Percentiles rank a stretch among this genome's conserved stretches.
These are phyloP conservation scores for Telfairia occidentalis DNA, from an alignment of 331 rosid species.

Conservation along the genomic window DNA sequence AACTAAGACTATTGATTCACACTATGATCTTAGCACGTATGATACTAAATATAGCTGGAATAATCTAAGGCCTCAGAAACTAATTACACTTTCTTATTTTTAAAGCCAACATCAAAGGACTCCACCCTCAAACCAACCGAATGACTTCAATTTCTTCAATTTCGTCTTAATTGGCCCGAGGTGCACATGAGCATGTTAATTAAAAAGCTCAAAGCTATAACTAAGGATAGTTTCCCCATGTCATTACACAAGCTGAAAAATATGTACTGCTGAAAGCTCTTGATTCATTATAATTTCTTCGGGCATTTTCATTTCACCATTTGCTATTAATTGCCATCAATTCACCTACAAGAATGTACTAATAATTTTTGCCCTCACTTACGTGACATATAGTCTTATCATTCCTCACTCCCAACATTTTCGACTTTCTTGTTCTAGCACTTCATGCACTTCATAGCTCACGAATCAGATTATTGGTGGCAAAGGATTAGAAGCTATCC, in stretches of 20 bases:
- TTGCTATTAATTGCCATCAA: not conserved
- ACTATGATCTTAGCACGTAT: not conserved
- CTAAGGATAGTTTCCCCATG: not conserved
- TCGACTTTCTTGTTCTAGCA: not conserved
- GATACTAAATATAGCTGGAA: not conserved
- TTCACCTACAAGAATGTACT: not conserved
- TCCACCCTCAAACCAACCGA: not conserved
- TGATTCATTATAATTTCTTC: not conserved
- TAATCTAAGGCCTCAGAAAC: not conserved
- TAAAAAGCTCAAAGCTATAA: not conserved
- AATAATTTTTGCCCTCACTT: not conserved
- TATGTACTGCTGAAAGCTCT: not conserved
- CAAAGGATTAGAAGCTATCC: not conserved
- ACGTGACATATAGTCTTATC: not conserved
- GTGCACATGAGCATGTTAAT: not conserved
- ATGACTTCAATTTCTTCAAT: not conserved
- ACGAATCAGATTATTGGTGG: not conserved
- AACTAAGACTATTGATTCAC: not conserved
- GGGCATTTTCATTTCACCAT: not conserved
- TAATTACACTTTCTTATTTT: not conserved
- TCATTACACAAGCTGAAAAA: not conserved
- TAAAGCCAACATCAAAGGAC: not conserved
- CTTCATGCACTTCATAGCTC: not conserved
- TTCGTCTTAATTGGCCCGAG: not conserved
- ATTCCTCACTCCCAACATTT: not conserved